These are phyloP conservation scores for Fistulinella cinereoalba DNA, from an alignment of 1,284 basidiomycete species.

Conservation along the genomic window DNA sequence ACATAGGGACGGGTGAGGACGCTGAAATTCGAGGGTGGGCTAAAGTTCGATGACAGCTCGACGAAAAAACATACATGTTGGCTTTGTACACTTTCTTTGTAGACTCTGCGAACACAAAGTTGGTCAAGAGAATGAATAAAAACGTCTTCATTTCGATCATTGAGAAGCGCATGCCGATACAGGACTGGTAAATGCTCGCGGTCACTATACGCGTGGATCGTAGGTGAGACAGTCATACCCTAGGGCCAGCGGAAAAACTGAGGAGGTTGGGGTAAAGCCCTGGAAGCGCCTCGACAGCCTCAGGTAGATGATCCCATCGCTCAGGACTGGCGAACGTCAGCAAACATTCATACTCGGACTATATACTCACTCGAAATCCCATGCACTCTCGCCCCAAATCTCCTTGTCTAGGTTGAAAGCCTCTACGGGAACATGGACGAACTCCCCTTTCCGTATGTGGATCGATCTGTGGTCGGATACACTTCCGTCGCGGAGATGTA, in stretches of 20 bases:
- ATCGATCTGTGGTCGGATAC: conserved; percentile 43
- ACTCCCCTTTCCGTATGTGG: conserved; percentile 60
- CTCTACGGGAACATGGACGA: conserved; percentile 74
- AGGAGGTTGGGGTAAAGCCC: conserved; percentile 69
- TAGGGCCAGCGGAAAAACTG: conserved; percentile 75
- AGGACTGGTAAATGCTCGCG: conserved; percentile 48
- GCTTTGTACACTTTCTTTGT: conserved; percentile 55
- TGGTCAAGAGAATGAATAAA: conserved; percentile 63
- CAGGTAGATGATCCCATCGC: conserved; percentile 72
- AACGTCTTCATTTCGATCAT: conserved; percentile 79
- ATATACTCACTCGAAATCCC: conserved; percentile 65
- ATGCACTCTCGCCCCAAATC: conserved; percentile 75
- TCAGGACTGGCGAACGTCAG: conserved; percentile 54
- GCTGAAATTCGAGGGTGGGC: conserved; percentile 36
- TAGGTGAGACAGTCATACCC: conserved; percentile 46
- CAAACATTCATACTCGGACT: neutral
- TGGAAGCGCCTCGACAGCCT: conserved; percentile 55
- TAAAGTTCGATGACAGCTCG: too few relatives aligned
- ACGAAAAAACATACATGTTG: conserved; percentile 56
- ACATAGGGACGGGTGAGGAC: conserved; percentile 73
- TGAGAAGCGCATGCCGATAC: conserved; percentile 76
- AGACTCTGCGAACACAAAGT: conserved; percentile 59
- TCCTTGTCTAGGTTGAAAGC: conserved; percentile 71
- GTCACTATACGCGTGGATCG: neutral
- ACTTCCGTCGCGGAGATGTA: conserved; percentile 54